Percentiles rank a stretch among this genome's conserved stretches.
These are phyloP conservation scores for Phaeosphaeria sp. DNA, from an alignment of 2,329 filamentous ascomycete species.

Conservation along the genomic window DNA sequence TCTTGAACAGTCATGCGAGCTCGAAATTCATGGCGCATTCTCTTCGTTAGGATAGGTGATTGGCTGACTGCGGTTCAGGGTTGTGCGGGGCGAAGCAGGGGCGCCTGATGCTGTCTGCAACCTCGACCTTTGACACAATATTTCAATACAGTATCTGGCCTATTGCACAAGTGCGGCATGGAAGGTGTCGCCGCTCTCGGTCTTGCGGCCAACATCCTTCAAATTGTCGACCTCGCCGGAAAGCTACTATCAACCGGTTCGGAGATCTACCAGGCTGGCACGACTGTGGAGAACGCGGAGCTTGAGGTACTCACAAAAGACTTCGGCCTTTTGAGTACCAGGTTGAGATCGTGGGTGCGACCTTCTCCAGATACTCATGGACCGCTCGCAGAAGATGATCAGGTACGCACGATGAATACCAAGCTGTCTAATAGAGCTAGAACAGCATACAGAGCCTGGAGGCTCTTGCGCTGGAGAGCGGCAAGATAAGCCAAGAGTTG, in stretches of 20 bases:
- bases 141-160: background rate
- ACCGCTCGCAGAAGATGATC: background rate
- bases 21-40: background rate
- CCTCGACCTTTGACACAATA: background rate
- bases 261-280: constrained; percentile 5
- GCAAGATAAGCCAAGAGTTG: constrained; percentile 4
- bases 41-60: background rate
- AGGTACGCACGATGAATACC: background rate
- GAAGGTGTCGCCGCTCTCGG: background rate
- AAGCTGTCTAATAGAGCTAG: background rate
- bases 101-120: background rate
- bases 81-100: background rate
- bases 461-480: background rate
- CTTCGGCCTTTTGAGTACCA: background rate
- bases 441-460: background rate
- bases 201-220: constrained; percentile 9
- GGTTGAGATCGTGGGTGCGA: background rate
- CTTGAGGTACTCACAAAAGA: constrained; percentile 1
- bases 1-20: background rate
- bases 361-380: background rate
- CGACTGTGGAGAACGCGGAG: constrained; percentile 4
- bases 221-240: constrained; percentile 7
- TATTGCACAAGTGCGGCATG: background rate
- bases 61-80: background rate
- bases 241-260: constrained; percentile 1